These are phyloP conservation scores for Corchorus capsularis DNA, from an alignment of 345 rosid genomes.

Conservation along the genomic window DNA sequence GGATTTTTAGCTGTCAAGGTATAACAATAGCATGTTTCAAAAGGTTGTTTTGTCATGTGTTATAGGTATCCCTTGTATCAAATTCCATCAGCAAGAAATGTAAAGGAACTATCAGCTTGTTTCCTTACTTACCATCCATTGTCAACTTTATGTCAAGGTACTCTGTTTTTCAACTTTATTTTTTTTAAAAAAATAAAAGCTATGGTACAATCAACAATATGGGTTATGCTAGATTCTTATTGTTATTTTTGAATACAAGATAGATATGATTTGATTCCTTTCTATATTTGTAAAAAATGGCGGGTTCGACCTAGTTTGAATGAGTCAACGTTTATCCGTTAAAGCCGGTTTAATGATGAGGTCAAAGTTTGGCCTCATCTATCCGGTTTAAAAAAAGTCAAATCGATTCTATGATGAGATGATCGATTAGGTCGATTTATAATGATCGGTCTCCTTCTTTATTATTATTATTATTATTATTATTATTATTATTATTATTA, in stretches of 20 bases:
- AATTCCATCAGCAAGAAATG: conserved; percentile 30
- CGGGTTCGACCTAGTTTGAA: too few relatives aligned
- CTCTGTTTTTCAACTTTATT: neutral
- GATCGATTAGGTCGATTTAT: too few relatives aligned
- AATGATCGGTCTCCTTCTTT: too few relatives aligned
- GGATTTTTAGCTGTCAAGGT: neutral
- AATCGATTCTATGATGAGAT: too few relatives aligned
- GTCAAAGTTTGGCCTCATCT: too few relatives aligned
- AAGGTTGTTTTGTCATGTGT: neutral
- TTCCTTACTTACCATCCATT: conserved; percentile 52
- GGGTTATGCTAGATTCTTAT: neutral
- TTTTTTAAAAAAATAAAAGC: too few relatives aligned
- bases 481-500: too few relatives aligned
- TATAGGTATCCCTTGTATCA: conserved; percentile 49
- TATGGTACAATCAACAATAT: neutral
- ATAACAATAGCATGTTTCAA: neutral
- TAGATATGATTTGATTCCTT: neutral
- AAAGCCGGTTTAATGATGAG: too few relatives aligned
- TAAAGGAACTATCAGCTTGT: conserved; percentile 38
- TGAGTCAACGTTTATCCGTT: too few relatives aligned
- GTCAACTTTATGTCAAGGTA: conserved; percentile 39
- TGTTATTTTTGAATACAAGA: neutral
- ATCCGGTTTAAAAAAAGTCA: too few relatives aligned
- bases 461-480: too few relatives aligned
- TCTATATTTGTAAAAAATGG: too few relatives aligned